Evolutionary conservation across 202 grass and related monocot species (phyloP), one percentile per base, ranked within the genome.

Genomic region (Eragrostis tef): DNA sequence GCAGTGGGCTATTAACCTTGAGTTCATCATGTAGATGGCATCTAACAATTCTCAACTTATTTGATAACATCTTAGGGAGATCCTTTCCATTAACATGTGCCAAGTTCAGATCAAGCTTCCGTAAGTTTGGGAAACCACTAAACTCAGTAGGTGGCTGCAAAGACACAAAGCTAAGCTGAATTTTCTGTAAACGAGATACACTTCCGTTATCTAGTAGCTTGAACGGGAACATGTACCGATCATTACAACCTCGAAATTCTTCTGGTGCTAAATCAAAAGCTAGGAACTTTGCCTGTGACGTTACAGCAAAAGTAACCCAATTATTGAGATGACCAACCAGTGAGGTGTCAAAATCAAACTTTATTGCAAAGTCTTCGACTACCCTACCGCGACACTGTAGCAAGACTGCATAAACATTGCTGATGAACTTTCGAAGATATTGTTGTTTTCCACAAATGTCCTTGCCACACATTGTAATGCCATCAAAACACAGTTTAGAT

Each of bases 121-220:
- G 54, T 1, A 80, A 64, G 31, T 69, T 80, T 6, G 77, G 77
- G 21, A 69, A 80, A 25, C 77, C 21, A 19, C 14, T 27, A 1
- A 80, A 80, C 8, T n/a, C 13, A n/a, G 64, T 6, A 19, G 48
- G 13, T 19, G 1, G 10, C 26, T 69, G 16, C 6, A 80, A 9
- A 53, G 49, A 69, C 24, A 80, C 77, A 69, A 57, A 80, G 26
- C 64, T 24, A 45, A 80, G 64, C 15, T 80, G 77, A 42, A 80
- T 2, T n/a, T 53, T 24, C 26, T 71, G 44, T 10, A 48, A 12
- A 26, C 44, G 70, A 8, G 16, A 36, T 53, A 53, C 20, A 5
- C 47, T 73, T 53, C 17, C 26, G 9, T 4, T 27, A 1, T 73
- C 48, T 31, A n/a, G 36, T 29, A 73, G 47, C 3, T 73, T 25